Base-by-base conservation (phyloP, 768 basidiomycete species). In the Nidula microcarpa region DNA sequence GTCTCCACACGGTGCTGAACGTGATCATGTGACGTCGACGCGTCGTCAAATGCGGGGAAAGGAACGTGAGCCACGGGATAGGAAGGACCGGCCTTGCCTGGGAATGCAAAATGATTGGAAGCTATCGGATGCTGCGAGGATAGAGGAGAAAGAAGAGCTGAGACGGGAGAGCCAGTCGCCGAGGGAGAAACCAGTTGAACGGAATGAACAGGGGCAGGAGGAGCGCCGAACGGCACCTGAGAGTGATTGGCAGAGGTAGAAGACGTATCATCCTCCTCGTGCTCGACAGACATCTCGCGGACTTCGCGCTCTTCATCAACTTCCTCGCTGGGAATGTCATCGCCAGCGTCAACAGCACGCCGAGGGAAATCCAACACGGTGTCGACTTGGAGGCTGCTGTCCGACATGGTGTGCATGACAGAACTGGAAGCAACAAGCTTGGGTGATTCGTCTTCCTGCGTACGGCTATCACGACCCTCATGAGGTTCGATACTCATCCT, bases 261-360 rank as follows among this genome's bases (percentile, higher is more conserved):
- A 30, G 23, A 30, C 4, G 23, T 30, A 30, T 60, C 58, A 17
- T 61, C 61, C 3, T 57, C 47, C 1, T 60, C 58, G 16, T 56
- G 50, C 47, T 59, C 58, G 10, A 59, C 45, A 43, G 63, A 59
- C 52, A 62, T 58, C 33, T 57, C 52, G 36, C 57, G 52, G 16
- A 61, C 62, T 49, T 66, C 57, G 2, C 54, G 55, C 36, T 61
- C 60, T 50, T 67, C 68, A 44, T 68, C 60, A 0, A 64, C 65
- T 32, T 60, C 59, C n/a, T 60, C 65, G 30, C 59, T 56, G 16
- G 11, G 3, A 16, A 16, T 5, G 39, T 41, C 23, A 30, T 30
- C 23, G 4, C 23, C 23, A 30, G 23, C 23, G 23, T 30, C 23
- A 30, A 30, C 23, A 30, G 23, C 23, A 30, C 23, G 23, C 23